These are phyloP conservation scores for Athelia sp. DNA, from an alignment of 1,284 basidiomycete genomes.

Conservation along the genomic window DNA sequence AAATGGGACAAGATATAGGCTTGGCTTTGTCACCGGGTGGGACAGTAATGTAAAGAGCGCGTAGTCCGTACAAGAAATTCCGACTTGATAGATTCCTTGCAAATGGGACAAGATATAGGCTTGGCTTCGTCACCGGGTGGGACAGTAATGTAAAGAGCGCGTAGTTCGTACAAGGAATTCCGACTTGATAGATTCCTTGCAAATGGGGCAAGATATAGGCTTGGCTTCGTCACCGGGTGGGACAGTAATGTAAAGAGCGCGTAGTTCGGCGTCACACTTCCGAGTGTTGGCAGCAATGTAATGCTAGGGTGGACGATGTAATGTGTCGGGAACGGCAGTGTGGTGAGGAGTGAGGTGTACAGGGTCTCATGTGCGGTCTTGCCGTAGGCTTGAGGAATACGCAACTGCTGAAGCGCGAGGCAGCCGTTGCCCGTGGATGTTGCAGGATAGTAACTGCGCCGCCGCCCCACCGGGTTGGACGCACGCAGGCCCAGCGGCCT, in stretches of 20 bases:
- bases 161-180: slow-evolving; percentile 85
- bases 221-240: slow-evolving; percentile 83
- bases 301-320: too few species aligned
- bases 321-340: too few species aligned
- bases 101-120: slow-evolving; percentile 86
- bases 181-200: slow-evolving; percentile 90
- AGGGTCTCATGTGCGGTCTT: too few species aligned
- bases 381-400: too few species aligned
- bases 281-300: slow-evolving; percentile 68
- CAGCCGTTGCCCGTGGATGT: too few species aligned
- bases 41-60: slow-evolving; percentile 80
- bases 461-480: too few species aligned
- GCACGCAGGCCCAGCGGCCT: too few species aligned
- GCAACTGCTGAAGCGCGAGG: too few species aligned
- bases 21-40: slow-evolving; percentile 83
- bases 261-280: slow-evolving; percentile 70
- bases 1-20: slow-evolving; percentile 86
- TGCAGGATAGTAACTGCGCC: too few species aligned
- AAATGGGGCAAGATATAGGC: slow-evolving; percentile 86
- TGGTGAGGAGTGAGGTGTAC: too few species aligned
- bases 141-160: slow-evolving; percentile 80
- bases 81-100: slow-evolving; percentile 90
- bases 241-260: slow-evolving; percentile 80
- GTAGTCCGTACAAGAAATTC: slow-evolving; percentile 85
- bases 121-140: slow-evolving; percentile 83